phyloP scores from a whole-genome alignment of 2,329 filamentous ascomycete species.

The Penicillium aurantiogriseum region DNA sequence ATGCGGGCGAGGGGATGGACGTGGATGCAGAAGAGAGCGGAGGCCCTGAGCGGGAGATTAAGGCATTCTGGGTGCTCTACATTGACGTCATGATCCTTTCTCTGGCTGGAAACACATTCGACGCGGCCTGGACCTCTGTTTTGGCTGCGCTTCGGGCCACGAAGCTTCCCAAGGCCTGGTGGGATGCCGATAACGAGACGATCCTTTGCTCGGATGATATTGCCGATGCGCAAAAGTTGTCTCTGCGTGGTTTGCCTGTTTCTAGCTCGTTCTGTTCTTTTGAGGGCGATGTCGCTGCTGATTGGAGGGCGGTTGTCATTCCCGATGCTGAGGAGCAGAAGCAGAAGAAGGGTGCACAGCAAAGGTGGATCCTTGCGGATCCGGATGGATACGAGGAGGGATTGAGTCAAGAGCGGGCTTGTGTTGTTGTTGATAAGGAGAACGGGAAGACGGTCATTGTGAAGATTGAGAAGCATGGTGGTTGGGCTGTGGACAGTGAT shows the following conservation, averaged over 20 bases:
- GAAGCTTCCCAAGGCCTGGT: conserved; percentile 72
- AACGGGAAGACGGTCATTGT: conserved; percentile 55
- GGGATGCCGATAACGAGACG: conserved; percentile 77
- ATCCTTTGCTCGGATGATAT: conserved; percentile 70
- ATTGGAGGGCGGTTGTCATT: conserved; percentile 40
- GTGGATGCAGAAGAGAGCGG: conserved; percentile 47
- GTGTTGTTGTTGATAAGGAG: conserved; percentile 68
- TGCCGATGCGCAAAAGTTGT: conserved; percentile 55
- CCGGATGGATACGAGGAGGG: conserved; percentile 88
- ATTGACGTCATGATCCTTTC: conserved; percentile 95
- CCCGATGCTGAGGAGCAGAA: conserved; percentile 44
- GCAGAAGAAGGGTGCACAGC: conserved; percentile 34
- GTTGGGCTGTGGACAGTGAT: conserved; percentile 64
- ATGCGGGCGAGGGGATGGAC: conserved; percentile 48
- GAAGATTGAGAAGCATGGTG: conserved; percentile 80
- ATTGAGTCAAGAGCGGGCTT: conserved; percentile 79
- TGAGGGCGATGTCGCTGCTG: conserved; percentile 52
- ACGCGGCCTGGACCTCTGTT: conserved; percentile 83
- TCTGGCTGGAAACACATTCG: conserved; percentile 86
- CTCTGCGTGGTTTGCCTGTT: conserved; percentile 66
- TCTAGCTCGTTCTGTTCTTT: conserved; percentile 79
- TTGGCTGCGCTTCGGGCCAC: conserved; percentile 78
- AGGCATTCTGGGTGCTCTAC: conserved; percentile 92
- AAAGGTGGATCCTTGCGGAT: conserved; percentile 75
- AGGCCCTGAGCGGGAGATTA: conserved; percentile 52